These are phyloP conservation scores for Metschnikowia bowlesiae DNA, from an alignment of 805 yeast genomes.

Conservation along the genomic window DNA sequence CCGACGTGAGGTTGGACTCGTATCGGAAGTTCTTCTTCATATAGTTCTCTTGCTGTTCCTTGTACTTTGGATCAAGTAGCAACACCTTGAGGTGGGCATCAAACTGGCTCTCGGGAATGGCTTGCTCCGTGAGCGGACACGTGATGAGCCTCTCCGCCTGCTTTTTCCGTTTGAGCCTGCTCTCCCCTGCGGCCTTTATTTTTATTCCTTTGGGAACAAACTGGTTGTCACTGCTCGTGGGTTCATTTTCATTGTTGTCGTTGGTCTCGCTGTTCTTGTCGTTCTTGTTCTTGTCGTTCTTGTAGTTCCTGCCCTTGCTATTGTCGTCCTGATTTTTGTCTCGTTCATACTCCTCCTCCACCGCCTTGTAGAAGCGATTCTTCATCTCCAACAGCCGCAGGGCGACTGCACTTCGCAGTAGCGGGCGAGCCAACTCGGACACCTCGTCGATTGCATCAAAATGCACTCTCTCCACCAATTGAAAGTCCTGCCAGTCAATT, in stretches of 20 bases:
- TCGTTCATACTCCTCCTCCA: constrained; percentile 2
- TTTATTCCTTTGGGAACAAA: constrained; percentile 49
- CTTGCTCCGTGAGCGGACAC: constrained; percentile 77
- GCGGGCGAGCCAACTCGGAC: constrained; percentile 52
- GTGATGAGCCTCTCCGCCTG: constrained; percentile 35
- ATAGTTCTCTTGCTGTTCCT: constrained; percentile 60
- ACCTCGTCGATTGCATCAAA: constrained; percentile 59
- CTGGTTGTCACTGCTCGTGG: too few relatives aligned
- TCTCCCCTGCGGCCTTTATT: constrained; percentile 66
- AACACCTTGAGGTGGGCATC: constrained; percentile 66
- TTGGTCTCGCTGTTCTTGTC: not conserved
- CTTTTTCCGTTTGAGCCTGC: constrained; percentile 41
- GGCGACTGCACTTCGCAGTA: constrained; percentile 55
- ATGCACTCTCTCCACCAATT: constrained; percentile 61
- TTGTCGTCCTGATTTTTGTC: too few relatives aligned
- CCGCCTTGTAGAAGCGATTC: constrained; percentile 23
- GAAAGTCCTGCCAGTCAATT: constrained; percentile 86
- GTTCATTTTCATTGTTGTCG: not conserved
- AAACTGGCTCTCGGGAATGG: constrained; percentile 66
- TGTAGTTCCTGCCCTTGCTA: too few relatives aligned
- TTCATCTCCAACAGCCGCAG: constrained; percentile 57
- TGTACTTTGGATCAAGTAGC: constrained; percentile 73
- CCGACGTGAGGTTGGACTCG: constrained; percentile 47
- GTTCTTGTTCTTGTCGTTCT: constrained; percentile 2
- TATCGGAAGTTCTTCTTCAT: constrained; percentile 50